Evolutionary conservation across 257 asterid genomes (phyloP), one percentile per base, ranked within the genome.

Genomic region (Nicotiana tabacum): DNA sequence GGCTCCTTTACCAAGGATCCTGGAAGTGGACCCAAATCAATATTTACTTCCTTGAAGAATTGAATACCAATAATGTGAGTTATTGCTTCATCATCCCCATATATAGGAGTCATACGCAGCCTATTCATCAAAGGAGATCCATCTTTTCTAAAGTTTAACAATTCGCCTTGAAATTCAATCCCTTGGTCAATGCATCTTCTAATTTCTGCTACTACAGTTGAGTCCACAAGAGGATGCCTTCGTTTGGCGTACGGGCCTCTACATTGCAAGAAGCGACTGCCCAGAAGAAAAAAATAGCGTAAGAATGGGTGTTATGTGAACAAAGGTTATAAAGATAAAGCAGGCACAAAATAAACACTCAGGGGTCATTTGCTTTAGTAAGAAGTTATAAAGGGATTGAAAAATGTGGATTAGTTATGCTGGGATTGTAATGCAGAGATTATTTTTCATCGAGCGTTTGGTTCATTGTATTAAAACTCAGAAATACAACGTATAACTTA

Each of bases 21-120:
- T 30, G 93, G 94, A 86, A 92, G 93, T 21, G 98, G 98, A 56
- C 94, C 98, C 78, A 92, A 90, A 81, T 95, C 99, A 74, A 93
- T 89, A 69, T 88, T 87, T 84, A 86, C 92, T 84, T 92, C 95
- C 24, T 88, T 87, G 70, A 95, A 93, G 76, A 88, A 87, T 88
- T 92, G 99, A 81, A 95, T 91, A 81, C 96, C 99, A 81, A 95
- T 91, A 43, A 93, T 77, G 83, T 93, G 92, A 18, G 91, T 86
- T 70, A 88, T 82, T 48, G 86, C 83, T 43, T 86, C 91, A 13
- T 85, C 90, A 24, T 89, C 91, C 35, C 91, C 92, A 80, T 83
- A 89, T 78, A 89, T 85, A 37, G 92, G 91, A 39, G 91, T 89
- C 92, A 89, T 66, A 10, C 86, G 91, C 82, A 89, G 82, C 79